Base-by-base conservation (phyloP, 164 flowering plant species). In the Paratinospora sagittata region DNA sequence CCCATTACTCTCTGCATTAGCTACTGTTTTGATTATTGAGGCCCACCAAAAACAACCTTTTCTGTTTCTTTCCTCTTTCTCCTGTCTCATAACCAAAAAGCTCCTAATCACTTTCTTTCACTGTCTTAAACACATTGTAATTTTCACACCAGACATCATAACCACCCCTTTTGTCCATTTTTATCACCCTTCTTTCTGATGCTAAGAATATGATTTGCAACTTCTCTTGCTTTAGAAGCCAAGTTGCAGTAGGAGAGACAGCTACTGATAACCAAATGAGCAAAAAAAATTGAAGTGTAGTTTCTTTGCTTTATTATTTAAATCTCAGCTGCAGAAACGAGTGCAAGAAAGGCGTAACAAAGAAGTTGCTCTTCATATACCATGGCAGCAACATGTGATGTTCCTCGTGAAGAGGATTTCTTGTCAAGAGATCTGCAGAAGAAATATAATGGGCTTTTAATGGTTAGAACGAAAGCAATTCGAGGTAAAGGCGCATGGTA, bases 401-500 rank as follows among this genome's bases (percentile, higher is more conserved):
- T 63, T 73, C 75, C 65, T 73, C 75, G 27, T 63, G 80, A 67
- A 71, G 80, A 78, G 8, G 77, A 78, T 23, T 8, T 78, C 72
- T 67, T 68, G 66, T 71, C 77, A 19, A 71, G 73, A 73, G 65
- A 70, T 66, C 26, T 82, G 60, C 76, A 79, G 73, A 88, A 85
- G 79, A 74, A 88, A 19, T 88, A 82, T 75, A 84, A 87, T 55
- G 87, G 88, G 4, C 71, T 88, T 11, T 70, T 85, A 17, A 79
- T 78, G 39, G 83, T 88, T 0, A 76, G 86, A 60, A 83, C 82
- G 6, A 88, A 83, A 67, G 90, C 93, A n/a, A 76, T 81, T 2
- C 85, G 83, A 71, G 89, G 93, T 21, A 88, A 88, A 76, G 93
- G 90, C 6, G 90, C 89, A 9, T 88, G 93, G 93, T 88, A 88